phyloP scores from a whole-genome alignment of 2,329 filamentous ascomycete genomes.

The Huntiella bhutanensis region DNA sequence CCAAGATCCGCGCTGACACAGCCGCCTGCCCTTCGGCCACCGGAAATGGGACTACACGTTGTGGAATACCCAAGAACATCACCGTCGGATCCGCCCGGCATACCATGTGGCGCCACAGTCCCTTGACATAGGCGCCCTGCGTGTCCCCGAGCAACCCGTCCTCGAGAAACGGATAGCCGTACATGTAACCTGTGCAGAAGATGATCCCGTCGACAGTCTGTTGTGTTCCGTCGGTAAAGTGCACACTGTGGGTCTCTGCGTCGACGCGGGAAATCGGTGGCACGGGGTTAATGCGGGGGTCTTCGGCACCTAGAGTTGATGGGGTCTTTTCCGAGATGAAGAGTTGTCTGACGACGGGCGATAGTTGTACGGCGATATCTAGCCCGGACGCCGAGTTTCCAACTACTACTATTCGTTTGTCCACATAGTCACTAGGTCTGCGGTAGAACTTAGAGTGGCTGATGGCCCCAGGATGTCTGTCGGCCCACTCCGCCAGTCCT shows the following conservation, averaged over 20 bases:
- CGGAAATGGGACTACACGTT: conserved; percentile 42
- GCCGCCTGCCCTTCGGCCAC: conserved; percentile 53
- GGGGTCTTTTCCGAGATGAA: conserved; percentile 1
- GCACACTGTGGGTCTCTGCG: conserved; percentile 23
- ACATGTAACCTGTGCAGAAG: conserved; percentile 48
- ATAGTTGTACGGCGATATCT: conserved; percentile 38
- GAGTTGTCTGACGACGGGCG: conserved; percentile 27
- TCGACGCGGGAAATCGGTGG: conserved; percentile 29
- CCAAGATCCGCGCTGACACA: conserved; percentile 36
- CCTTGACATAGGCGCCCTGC: conserved; percentile 28
- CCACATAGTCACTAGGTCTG: conserved; percentile 24
- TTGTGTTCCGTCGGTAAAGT: conserved; percentile 37
- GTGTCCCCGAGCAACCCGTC: conserved; percentile 26
- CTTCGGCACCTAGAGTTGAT: conserved; percentile 14
- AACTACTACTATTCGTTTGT: conserved; percentile 40
- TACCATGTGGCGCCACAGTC: conserved; percentile 39
- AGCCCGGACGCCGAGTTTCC: conserved; percentile 46
- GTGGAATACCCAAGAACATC: conserved; percentile 36
- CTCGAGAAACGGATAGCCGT: conserved; percentile 43
- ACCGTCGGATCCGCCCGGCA: conserved; percentile 34
- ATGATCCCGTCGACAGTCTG: conserved; percentile 40
- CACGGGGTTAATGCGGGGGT: conserved; percentile 29
- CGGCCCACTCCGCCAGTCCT: conserved; percentile 29
- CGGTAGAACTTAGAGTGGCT: conserved; percentile 36
- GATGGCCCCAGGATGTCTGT: conserved; percentile 27